Percentiles rank a stretch among this genome's conserved stretches.
Evolutionary conservation across 1,284 basidiomycete species (phyloP).

Genomic region (Ustilago sp.): DNA sequence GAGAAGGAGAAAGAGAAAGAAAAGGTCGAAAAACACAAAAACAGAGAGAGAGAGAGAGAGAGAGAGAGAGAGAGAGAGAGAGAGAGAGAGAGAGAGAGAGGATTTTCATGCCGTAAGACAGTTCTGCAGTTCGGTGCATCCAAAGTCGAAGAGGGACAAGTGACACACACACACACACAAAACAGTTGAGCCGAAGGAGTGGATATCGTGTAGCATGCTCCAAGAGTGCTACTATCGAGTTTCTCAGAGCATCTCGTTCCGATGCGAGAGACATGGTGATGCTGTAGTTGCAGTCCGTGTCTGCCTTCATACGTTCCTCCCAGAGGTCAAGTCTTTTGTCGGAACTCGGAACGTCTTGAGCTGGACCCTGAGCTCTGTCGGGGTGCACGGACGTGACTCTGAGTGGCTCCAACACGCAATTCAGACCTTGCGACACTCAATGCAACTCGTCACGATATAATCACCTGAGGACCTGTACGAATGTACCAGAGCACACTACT

Average conservation of each 20-base stretch:
- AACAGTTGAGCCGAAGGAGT: slow-evolving; percentile 3
- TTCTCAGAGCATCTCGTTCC: background rate
- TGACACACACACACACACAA: background rate
- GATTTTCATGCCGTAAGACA: slow-evolving; percentile 2
- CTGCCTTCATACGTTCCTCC: background rate
- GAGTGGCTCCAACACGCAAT: background rate
- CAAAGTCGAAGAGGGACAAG: background rate
- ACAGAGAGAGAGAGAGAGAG: background rate
- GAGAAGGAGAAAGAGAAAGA: background rate
- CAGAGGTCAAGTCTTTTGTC: background rate
- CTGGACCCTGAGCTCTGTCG: slow-evolving; percentile 13
- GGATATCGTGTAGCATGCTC: slow-evolving; percentile 9
- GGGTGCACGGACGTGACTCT: slow-evolving; percentile 1
- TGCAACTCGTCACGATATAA: background rate
- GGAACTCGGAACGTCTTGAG: background rate
- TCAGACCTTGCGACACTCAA: background rate
- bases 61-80: background rate
- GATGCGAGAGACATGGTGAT: background rate
- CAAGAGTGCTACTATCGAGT: slow-evolving; percentile 12
- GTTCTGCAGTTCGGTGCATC: background rate
- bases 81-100: background rate
- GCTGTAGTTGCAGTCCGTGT: background rate
- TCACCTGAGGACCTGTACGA: background rate
- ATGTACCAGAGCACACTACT: no score
- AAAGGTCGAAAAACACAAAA: no score